Evolutionary conservation across 73 alveolate genomes (phyloP).

Genomic region (Paramecium sexaurelia): DNA sequence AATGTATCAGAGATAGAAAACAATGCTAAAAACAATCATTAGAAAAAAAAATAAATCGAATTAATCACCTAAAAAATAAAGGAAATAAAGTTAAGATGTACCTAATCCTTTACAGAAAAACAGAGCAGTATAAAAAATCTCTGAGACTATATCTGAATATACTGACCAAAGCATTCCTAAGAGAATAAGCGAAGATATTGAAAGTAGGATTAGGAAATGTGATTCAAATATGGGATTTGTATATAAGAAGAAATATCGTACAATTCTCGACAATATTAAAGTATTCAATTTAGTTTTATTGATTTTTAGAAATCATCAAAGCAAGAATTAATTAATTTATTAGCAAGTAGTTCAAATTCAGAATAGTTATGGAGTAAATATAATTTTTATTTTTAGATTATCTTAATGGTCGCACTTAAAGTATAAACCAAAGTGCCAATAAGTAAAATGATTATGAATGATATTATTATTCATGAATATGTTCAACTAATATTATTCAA

Average conservation of each 20-base stretch:
- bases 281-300: not conserved
- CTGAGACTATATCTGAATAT: not conserved
- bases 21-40: not conserved
- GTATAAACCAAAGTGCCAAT: not conserved
- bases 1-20: not conserved
- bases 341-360: not conserved
- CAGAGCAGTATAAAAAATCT: not conserved
- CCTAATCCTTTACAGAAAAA: conserved; percentile 12
- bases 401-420: not conserved
- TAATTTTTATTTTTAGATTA: not conserved
- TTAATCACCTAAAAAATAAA: not conserved
- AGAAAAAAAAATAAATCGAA: not conserved
- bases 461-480: not conserved
- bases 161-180: not conserved
- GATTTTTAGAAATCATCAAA: not conserved
- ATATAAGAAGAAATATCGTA: conserved; percentile 7
- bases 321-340: not conserved
- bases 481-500: conserved; percentile 14
- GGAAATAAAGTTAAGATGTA: conserved; percentile 3
- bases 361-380: conserved; percentile 41
- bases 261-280: not conserved
- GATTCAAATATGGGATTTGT: conserved; percentile 35
- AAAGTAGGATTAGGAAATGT: not conserved
- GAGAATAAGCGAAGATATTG: not conserved
- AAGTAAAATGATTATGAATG: not conserved